Conservation (phyloP, 2,329 filamentous ascomycete species). For the Pseudogymnoascus sp. region DNA sequence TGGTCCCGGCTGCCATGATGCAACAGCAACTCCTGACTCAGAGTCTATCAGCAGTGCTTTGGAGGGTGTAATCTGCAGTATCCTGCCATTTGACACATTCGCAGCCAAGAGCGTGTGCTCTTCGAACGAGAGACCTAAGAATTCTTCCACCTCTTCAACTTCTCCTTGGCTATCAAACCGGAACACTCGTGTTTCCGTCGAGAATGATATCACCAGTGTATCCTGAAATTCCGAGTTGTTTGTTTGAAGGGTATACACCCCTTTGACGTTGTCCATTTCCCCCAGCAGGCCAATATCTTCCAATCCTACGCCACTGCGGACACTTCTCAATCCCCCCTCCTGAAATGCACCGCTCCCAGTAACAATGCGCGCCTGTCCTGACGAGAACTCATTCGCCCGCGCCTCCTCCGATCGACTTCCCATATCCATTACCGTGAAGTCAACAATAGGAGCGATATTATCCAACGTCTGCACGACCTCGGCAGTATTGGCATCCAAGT, state of each 20-base stretch:
- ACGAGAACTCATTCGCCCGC: constrained; percentile 60
- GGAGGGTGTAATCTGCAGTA: constrained; percentile 69
- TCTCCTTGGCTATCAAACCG: constrained; percentile 64
- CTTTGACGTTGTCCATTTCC: constrained; percentile 65
- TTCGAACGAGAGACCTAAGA: constrained; percentile 60
- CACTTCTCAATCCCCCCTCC: constrained; percentile 80
- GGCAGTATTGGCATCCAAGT: constrained; percentile 36
- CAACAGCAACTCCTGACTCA: constrained; percentile 45
- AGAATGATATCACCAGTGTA: constrained; percentile 69
- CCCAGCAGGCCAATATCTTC: constrained; percentile 78
- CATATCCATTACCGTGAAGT: constrained; percentile 95
- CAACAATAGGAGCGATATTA: constrained; percentile 86
- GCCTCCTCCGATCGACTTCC: constrained; percentile 50
- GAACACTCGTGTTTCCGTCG: constrained; percentile 78
- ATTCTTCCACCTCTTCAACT: constrained; percentile 78
- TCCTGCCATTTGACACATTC: constrained; percentile 53
- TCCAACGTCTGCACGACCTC: constrained; percentile 64
- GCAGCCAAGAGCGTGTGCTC: constrained; percentile 63
- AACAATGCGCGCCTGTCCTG: constrained; percentile 87
- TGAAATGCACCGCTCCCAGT: constrained; percentile 86
- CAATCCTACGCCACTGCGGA: constrained; percentile 86
- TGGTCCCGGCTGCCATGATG: constrained; percentile 48
- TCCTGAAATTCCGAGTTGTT: constrained; percentile 47
- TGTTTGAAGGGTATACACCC: constrained; percentile 60
- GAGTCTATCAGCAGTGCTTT: constrained; percentile 55